Base-by-base conservation (phyloP, 2,329 filamentous ascomycete species). In the Microsporum audouinii region DNA sequence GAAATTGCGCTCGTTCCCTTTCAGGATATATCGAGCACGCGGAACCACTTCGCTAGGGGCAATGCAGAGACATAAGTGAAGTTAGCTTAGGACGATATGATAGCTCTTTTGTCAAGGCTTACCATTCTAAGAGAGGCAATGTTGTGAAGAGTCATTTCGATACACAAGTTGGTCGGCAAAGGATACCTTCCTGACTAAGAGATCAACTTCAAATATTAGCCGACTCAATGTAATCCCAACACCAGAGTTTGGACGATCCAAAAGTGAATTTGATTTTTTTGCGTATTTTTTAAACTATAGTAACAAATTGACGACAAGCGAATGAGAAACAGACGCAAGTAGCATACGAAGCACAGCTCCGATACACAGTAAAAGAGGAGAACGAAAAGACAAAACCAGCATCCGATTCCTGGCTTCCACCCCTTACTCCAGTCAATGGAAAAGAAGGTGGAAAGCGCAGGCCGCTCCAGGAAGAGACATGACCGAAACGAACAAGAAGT, bases 361-460 rank as follows among this genome's bases (percentile, higher is more conserved):
- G 60, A 71, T 65, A 69, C 72, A 65, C 63, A 61, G 41, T 61
- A 64, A 58, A 60, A 64, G 63, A 66, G 55, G 34, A 59, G 36
- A 47, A 23, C 61, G 55, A 57, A 51, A 47, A 34, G 49, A 57
- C n/a, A 33, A 65, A 63, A 65, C 72, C 79, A 76, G 79, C 79
- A 82, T 80, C 79, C 64, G 67, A 72, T 80, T 80, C 79, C 75
- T 73, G 69, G 61, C 65, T 66, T 62, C 59, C 63, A 60, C 61
- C 58, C 55, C 43, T 23, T 36, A 29, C 63, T 29, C 66, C 68
- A 70, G 60, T 68, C 72, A 67, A 71, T 70, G 68, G 68, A 66
- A 58, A 23, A 39, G 57, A 34, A 49, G 14, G 14, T 58, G 4
- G 63, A 63, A 62, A 60, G 58, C 17, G 10, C 68, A 65, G 69